phyloP scores from a whole-genome alignment of 2,329 filamentous ascomycete genomes.

The Hymenoscyphus linearis region DNA sequence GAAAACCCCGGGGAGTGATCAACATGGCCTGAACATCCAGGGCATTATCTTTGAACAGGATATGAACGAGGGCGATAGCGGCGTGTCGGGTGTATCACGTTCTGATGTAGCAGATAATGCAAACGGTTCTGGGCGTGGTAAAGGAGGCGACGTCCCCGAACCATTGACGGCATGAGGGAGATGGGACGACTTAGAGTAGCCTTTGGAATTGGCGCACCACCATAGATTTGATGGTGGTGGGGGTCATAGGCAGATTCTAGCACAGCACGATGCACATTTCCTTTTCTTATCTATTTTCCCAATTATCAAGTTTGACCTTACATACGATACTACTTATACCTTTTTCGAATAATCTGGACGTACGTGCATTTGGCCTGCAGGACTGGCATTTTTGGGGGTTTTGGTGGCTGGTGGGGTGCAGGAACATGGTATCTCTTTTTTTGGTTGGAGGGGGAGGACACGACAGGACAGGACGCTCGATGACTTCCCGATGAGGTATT shows the following conservation, averaged over 20 bases:
- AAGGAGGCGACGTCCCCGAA: constrained; percentile 4
- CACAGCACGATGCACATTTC: constrained; percentile 13
- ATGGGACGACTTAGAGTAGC: constrained; percentile 5
- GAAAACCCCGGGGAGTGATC: constrained; percentile 29
- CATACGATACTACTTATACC: constrained; percentile 8
- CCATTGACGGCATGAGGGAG: constrained; percentile 21
- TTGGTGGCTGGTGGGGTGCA: neutral
- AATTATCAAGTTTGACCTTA: constrained; percentile 9
- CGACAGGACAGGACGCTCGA: constrained; percentile 11
- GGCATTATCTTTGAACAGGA: constrained; percentile 32
- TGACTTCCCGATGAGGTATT: constrained; percentile 11
- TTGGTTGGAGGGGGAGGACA: constrained; percentile 5
- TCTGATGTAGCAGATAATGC: constrained; percentile 15
- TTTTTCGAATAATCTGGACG: constrained; percentile 12
- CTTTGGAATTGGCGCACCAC: neutral
- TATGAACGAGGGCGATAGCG: constrained; percentile 30
- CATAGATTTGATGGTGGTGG: neutral
- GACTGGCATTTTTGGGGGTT: constrained; percentile 8
- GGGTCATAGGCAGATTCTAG: constrained; percentile 10
- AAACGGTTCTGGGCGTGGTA: constrained; percentile 3
- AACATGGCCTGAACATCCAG: constrained; percentile 30
- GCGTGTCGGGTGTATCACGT: constrained; percentile 30
- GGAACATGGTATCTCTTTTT: neutral
- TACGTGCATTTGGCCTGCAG: constrained; percentile 17
- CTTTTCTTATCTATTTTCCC: constrained; percentile 13